Percentiles rank a stretch among this genome's conserved stretches.
These are phyloP conservation scores for Flaveria ramosissima DNA, from an alignment of 129 eudicot genomes.

Conservation along the genomic window DNA sequence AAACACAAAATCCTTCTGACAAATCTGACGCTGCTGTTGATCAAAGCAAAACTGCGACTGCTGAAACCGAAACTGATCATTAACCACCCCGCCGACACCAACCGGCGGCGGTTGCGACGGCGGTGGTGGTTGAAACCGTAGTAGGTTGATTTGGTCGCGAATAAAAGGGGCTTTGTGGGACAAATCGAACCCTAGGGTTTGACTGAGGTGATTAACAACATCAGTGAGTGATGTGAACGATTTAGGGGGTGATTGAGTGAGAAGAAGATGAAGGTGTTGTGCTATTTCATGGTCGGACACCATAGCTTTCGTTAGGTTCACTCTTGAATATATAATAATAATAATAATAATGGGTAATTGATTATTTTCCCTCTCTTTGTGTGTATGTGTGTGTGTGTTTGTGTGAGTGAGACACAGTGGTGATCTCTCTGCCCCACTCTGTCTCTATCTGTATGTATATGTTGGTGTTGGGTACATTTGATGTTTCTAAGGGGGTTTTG, in stretches of 20 bases:
- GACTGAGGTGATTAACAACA: constrained; percentile 53
- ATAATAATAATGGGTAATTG: constrained; percentile 14
- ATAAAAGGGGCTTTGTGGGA: constrained; percentile 50
- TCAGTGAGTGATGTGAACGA: constrained; percentile 49
- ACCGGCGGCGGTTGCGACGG: constrained; percentile 2
- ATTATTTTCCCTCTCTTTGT: constrained; percentile 19
- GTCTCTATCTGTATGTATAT: background rate
- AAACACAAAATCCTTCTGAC: background rate
- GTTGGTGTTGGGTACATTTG: background rate
- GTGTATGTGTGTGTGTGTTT: constrained; percentile 16
- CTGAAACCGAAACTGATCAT: background rate
- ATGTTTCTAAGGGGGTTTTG: background rate
- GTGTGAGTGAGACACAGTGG: constrained; percentile 13
- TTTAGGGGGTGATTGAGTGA: constrained; percentile 53
- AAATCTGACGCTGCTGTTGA: constrained; percentile 34
- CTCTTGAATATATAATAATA: background rate
- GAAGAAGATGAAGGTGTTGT: constrained; percentile 45
- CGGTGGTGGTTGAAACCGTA: constrained; percentile 28
- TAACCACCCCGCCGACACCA: background rate
- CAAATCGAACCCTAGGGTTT: constrained; percentile 48
- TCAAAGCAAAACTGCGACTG: constrained; percentile 24
- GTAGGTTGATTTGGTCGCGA: constrained; percentile 49
- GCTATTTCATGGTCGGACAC: constrained; percentile 67
- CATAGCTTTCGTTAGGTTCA: constrained; percentile 29
- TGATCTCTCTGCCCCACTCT: constrained; percentile 20